Percentiles rank a stretch among this genome's conserved stretches.
These are phyloP conservation scores for Theileria orientalis DNA, from an alignment of 169 alveolate species.

Conservation along the genomic window DNA sequence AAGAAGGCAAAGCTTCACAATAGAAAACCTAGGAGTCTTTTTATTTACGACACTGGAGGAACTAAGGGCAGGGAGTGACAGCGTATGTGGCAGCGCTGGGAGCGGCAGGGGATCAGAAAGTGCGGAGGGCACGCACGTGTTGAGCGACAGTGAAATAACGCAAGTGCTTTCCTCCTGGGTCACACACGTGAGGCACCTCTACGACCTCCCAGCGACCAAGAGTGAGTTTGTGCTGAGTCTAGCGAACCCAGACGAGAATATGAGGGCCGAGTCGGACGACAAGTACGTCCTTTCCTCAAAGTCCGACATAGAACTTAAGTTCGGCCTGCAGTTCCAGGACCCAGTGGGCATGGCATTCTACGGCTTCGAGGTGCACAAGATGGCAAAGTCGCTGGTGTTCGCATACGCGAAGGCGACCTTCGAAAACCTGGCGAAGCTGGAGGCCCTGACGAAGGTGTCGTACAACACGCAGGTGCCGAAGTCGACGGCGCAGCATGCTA, in stretches of 20 bases:
- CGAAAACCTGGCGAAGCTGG: constrained; percentile 11
- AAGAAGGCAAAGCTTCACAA: constrained; percentile 15
- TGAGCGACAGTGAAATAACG: constrained; percentile 20
- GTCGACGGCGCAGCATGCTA: neutral
- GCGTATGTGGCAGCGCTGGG: neutral
- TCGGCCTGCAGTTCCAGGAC: constrained; percentile 7
- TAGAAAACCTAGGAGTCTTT: constrained; percentile 34
- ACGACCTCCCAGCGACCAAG: constrained; percentile 29
- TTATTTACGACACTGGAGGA: constrained; percentile 34
- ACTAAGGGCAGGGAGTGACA: neutral
- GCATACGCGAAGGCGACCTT: neutral
- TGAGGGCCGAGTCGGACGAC: constrained; percentile 17
- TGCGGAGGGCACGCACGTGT: neutral
- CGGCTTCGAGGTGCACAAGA: constrained; percentile 35
- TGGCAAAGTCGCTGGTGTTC: neutral
- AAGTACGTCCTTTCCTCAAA: constrained; percentile 10
- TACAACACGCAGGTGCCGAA: neutral
- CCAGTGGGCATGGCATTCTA: constrained; percentile 43
- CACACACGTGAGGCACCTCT: constrained; percentile 37
- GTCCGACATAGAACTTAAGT: neutral
- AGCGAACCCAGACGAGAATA: neutral
- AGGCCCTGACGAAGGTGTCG: constrained; percentile 10
- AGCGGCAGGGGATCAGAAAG: neutral
- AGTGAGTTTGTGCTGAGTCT: constrained; percentile 14
- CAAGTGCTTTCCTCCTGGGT: constrained; percentile 37